Conservation (phyloP, 2,329 filamentous ascomycete genomes). For the Talaromyces sp. region DNA sequence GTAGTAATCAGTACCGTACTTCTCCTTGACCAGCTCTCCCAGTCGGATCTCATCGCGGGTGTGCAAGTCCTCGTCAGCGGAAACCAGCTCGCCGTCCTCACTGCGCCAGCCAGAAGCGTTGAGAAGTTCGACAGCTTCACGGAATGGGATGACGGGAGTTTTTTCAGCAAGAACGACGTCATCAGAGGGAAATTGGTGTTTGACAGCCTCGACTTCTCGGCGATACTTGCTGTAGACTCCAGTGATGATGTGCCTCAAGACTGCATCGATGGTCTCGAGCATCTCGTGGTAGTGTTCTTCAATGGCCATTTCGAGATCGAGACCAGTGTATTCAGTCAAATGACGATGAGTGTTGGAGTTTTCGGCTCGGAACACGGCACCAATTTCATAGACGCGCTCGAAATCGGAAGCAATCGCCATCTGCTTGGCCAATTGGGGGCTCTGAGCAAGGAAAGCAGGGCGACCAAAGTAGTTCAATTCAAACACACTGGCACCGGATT, state of each 20-base stretch:
- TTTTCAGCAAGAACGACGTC: constrained; percentile 84
- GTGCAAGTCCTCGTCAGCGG: constrained; percentile 73
- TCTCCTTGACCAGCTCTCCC: constrained; percentile 78
- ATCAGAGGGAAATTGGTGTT: constrained; percentile 78
- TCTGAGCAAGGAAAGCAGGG: constrained; percentile 83
- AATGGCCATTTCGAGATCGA: constrained; percentile 91
- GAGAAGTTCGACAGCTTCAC: constrained; percentile 74
- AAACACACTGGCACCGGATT: constrained; percentile 89
- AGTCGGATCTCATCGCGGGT: constrained; percentile 85
- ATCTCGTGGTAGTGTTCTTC: constrained; percentile 88
- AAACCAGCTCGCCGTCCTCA: constrained; percentile 69
- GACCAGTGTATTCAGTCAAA: constrained; percentile 87
- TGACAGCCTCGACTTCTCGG: constrained; percentile 73
- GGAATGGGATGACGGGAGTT: constrained; percentile 77
- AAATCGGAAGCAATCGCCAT: constrained; percentile 90
- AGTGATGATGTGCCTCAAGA: constrained; percentile 75
- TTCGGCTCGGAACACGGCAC: constrained; percentile 86
- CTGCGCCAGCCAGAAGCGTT: constrained; percentile 73
- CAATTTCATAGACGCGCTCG: constrained; percentile 82
- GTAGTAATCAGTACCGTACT: constrained; percentile 86
- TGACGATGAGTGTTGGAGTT: constrained; percentile 95
- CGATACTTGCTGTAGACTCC: constrained; percentile 66
- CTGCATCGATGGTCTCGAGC: constrained; percentile 70
- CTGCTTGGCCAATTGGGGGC: constrained; percentile 87
- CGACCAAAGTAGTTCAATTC: constrained; percentile 88